Percentiles rank a stretch among this genome's conserved stretches.
Conservation (phyloP, 768 basidiomycete genomes). For the Suillus clintonianus region DNA sequence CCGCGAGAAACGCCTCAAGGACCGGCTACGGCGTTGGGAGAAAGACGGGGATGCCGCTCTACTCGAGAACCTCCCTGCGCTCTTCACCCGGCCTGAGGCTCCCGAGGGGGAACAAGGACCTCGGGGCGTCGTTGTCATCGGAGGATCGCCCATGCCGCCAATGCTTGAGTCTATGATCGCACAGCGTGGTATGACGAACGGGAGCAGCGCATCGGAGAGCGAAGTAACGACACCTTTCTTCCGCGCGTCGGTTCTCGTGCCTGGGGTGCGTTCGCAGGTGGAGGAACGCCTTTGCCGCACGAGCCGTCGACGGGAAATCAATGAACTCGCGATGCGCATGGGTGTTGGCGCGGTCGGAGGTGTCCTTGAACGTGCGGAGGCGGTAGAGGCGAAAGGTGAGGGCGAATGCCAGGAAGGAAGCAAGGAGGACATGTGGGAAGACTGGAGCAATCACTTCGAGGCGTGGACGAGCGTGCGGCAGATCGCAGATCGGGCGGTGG, state of each 20-base stretch:
- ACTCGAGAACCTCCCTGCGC: slow-evolving; percentile 63
- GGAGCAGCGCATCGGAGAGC: slow-evolving; percentile 18
- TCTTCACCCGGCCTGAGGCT: slow-evolving; percentile 42
- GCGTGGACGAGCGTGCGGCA: slow-evolving; percentile 69
- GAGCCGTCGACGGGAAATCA: slow-evolving; percentile 69
- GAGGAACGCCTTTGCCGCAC: slow-evolving; percentile 61
- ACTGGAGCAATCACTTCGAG: slow-evolving; percentile 73
- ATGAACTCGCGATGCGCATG: slow-evolving; percentile 83
- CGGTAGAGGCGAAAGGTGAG: slow-evolving; percentile 10
- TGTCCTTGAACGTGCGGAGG: slow-evolving; percentile 40
- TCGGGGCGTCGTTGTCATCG: slow-evolving; percentile 50
- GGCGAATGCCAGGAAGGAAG: slow-evolving; percentile 1
- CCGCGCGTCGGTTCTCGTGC: slow-evolving; percentile 71
- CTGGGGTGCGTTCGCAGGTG: slow-evolving; percentile 51
- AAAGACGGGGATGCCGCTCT: slow-evolving; percentile 53
- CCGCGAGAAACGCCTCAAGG: slow-evolving; percentile 70
- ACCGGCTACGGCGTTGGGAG: slow-evolving; percentile 77
- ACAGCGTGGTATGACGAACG: slow-evolving; percentile 21
- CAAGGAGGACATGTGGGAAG: slow-evolving; percentile 45
- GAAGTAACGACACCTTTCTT: slow-evolving; percentile 49
- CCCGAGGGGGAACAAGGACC: slow-evolving; percentile 33
- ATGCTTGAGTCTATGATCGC: slow-evolving; percentile 23
- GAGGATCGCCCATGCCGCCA: slow-evolving; percentile 41
- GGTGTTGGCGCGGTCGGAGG: slow-evolving; percentile 79
- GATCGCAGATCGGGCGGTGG: slow-evolving; percentile 77